These are phyloP conservation scores for Microascus cirrosus DNA, from an alignment of 2,329 filamentous ascomycete species.

Conservation along the genomic window DNA sequence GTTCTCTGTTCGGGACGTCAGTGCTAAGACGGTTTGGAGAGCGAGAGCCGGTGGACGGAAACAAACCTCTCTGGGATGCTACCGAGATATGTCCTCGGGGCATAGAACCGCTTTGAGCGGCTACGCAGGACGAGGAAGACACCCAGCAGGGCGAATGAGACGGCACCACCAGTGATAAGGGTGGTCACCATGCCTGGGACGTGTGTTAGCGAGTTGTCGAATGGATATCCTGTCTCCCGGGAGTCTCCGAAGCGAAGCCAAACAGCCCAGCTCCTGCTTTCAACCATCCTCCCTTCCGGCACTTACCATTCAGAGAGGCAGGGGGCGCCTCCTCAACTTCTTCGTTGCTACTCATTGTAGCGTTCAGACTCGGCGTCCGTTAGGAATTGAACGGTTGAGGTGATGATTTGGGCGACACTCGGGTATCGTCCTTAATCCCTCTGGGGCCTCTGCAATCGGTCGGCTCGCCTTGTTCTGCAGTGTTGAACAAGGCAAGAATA, in stretches of 20 bases:
- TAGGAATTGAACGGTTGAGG: not conserved
- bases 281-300: not conserved
- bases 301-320: slow-evolving; percentile 4
- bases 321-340: not conserved
- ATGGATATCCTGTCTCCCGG: not conserved
- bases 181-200: slow-evolving; percentile 26
- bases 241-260: not conserved
- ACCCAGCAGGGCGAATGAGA: slow-evolving; percentile 25
- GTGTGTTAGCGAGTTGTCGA: not conserved
- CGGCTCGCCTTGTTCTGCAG: not conserved
- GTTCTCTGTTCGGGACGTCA: slow-evolving; percentile 27
- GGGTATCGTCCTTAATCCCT: not conserved
- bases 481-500: not conserved
- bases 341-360: not conserved
- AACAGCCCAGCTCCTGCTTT: not conserved
- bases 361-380: not conserved
- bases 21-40: not conserved
- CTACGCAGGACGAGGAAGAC: slow-evolving; percentile 33
- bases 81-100: slow-evolving; percentile 37
- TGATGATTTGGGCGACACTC: not conserved
- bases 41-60: not conserved
- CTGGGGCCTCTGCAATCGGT: not conserved
- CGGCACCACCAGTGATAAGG: slow-evolving; percentile 35
- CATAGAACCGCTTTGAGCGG: slow-evolving; percentile 35
- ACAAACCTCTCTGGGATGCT: slow-evolving; percentile 28